Evolutionary conservation across 2,329 filamentous ascomycete species (phyloP), one percentile per base, ranked within the genome.

Genomic region (Fusarium torulosum): DNA sequence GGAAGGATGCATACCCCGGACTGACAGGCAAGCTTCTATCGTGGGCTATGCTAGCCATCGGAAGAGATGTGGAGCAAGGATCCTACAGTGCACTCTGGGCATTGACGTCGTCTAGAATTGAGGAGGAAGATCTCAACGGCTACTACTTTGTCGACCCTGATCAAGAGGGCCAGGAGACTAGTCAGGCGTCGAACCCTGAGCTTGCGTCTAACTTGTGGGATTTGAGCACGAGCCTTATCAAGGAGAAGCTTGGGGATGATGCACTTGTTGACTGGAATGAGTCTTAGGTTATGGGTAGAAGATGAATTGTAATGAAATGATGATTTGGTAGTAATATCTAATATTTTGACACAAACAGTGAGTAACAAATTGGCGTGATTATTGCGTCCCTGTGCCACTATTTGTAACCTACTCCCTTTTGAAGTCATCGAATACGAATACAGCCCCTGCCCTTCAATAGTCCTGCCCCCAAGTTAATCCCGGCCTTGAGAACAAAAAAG

Each of bases 1-100:
- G 79, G 79, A 82, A 82, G 58, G 79, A 81, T 17, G 80, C 80
- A 0, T 82, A 82, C 43, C 80, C 80, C 0, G 79, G 80, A 0
- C 66, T 83, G 1, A 74, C 76, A 0, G 81, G 81, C 1, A 78
- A 77, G 25, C 63, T 82, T 1, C 59, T 81, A 3, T 75, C 77
- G 0, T 78, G 71, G 58, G 70, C 73, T 0, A 80, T 78, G 76
- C 54, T 76, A 8, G 64, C 76, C 0, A 59, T 77, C 3, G 76
- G 81, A 3, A 75, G 81, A 0, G 75, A 77, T 27, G 69, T 75
- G 0, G 76, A 83, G 59, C 80, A 83, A 42, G 81, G 81, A 1
- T 76, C 81, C 0, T 83, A 79, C 70, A 82, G 79, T 59, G 78
- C 80, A 1, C 66, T 83, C 40, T 82, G 77, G 74, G 79, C 81